Conservation (phyloP, 148 eudicot genomes). For the Agrostemma githago region DNA sequence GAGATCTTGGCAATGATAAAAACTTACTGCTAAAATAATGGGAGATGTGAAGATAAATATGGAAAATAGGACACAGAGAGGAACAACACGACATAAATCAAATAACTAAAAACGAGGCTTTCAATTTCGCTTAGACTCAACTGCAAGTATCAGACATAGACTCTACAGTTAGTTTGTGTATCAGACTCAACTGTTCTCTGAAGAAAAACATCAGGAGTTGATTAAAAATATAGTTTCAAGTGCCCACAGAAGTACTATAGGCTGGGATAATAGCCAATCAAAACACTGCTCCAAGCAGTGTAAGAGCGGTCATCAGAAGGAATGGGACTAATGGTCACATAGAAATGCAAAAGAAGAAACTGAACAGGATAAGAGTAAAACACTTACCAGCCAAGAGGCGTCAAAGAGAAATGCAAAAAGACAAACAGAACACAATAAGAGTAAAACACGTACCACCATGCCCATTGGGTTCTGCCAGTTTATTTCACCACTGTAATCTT, state of each 20-base stretch:
- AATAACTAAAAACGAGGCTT: not conserved
- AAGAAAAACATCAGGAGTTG: not conserved
- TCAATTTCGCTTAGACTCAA: not conserved
- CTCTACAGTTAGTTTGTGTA: not conserved
- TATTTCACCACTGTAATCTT: constrained; percentile 85
- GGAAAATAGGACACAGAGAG: not conserved
- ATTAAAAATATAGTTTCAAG: not conserved
- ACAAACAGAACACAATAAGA: not conserved
- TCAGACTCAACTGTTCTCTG: not conserved
- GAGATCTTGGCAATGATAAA: not conserved
- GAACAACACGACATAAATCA: not conserved
- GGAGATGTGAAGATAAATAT: not conserved
- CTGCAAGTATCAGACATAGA: not conserved
- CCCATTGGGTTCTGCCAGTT: constrained; percentile 91
- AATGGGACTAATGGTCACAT: not conserved
- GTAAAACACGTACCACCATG: constrained; percentile 73
- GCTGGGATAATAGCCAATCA: not conserved
- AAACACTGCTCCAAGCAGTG: constrained; percentile 13
- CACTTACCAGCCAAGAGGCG: too few relatives aligned
- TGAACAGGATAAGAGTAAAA: too few relatives aligned
- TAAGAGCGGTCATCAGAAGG: not conserved
- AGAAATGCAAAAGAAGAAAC: not conserved
- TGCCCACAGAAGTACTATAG: not conserved
- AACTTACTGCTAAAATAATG: not conserved
- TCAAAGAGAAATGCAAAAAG: not conserved